Conservation (phyloP, 768 basidiomycete species). For the Podaxis sp. region DNA sequence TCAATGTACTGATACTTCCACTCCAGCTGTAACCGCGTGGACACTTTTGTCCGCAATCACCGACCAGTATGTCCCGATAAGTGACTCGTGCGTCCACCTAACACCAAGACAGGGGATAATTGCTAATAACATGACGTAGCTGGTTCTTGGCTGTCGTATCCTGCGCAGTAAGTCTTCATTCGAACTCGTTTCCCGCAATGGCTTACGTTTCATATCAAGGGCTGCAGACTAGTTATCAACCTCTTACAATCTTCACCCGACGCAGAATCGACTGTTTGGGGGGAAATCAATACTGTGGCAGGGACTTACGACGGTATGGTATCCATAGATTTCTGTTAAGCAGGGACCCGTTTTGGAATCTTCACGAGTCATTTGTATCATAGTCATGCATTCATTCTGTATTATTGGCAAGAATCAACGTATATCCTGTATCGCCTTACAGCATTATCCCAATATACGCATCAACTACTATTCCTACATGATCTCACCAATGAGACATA, state of each 20-base stretch:
- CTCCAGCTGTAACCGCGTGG: constrained; percentile 23
- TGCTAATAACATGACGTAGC: constrained; percentile 13
- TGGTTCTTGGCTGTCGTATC: constrained; percentile 31
- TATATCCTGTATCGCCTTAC: neutral
- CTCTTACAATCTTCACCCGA: constrained; percentile 18
- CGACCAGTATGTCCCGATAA: constrained; percentile 24
- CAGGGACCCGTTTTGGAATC: neutral
- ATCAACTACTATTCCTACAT: neutral
- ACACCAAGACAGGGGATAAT: neutral
- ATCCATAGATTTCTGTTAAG: neutral
- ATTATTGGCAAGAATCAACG: neutral
- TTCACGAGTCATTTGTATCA: constrained; percentile 2
- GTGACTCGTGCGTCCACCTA: constrained; percentile 25
- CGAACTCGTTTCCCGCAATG: neutral
- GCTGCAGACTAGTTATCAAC: constrained; percentile 27
- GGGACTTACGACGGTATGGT: constrained; percentile 10
- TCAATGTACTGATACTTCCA: neutral
- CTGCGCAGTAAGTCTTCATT: constrained; percentile 22
- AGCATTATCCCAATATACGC: neutral
- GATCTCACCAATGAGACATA: no score
- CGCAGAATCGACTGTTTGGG: constrained; percentile 3
- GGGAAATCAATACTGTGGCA: constrained; percentile 12
- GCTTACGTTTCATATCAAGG: constrained; percentile 17
- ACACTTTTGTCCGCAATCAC: constrained; percentile 23
- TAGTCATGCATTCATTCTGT: constrained; percentile 3